Evolutionary conservation across 2,329 filamentous ascomycete genomes (phyloP), one percentile per base, ranked within the genome.

Genomic region (Pseudocercospora crystallina): DNA sequence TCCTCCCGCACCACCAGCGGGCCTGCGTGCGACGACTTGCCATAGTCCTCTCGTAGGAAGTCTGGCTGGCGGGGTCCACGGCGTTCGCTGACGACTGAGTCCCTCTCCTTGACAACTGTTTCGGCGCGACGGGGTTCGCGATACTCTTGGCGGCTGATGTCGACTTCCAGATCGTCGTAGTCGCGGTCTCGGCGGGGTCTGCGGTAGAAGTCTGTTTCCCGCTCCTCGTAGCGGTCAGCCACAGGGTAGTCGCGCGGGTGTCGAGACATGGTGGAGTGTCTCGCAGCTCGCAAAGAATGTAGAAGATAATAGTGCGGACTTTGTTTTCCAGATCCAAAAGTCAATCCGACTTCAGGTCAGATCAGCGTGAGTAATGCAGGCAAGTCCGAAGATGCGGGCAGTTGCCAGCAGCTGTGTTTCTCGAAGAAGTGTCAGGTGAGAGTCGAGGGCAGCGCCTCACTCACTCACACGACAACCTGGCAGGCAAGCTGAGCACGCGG

Each of bases 21-120:
- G 60, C 78, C 66, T 57, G 76, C 64, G 54, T 61, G 65, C 14
- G 48, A 51, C 42, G 69, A 69, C 47, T 72, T 68, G 55, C 72
- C 75, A 61, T 77, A 77, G 61, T 77, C 75, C 50, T 78, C 76
- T 39, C 74, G 69, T 50, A 79, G 66, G 62, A 78, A 78, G 59
- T 78, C 75, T 44, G 76, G 76, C 48, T 69, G 66, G 41, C 73
- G 71, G 43, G 72, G 71, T 26, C 70, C 69, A 9, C 74, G 66
- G 15, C 66, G 64, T 34, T 65, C 62, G 46, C 57, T 61, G 13
- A 68, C 52, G 15, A 68, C 64, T 5, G 65, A 64, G 33, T 65
- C 65, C 40, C 65, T 57, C 61, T 65, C 64, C 51, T 64, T 62
- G 48, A 66, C 58, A 13, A 60, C 26, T 9, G 62, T 61, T 49